A percentile compares a stretch with the other conserved stretches of the same genome.
Evolutionary conservation across 2,329 filamentous ascomycete genomes (phyloP).

Genomic region (Purpureocillium lavendulum): DNA sequence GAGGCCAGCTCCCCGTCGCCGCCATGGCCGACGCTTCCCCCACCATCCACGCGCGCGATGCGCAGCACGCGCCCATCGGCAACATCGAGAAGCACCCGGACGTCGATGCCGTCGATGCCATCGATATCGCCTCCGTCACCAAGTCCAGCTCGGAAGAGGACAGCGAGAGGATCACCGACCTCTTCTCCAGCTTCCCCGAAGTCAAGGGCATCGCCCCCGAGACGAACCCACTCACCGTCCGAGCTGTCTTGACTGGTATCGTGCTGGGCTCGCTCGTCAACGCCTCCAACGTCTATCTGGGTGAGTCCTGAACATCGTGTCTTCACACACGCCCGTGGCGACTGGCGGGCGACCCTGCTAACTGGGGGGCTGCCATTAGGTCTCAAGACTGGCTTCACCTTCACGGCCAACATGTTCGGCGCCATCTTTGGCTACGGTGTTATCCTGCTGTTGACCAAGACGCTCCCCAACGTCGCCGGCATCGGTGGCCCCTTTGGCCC

Average conservation of each 20-base stretch:
- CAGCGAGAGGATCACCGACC: constrained; percentile 22
- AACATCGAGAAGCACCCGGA: constrained; percentile 13
- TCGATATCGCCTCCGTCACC: constrained; percentile 11
- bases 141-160: constrained; percentile 17
- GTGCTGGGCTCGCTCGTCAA: constrained; percentile 51
- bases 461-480: constrained; percentile 38
- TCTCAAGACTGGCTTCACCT: constrained; percentile 44
- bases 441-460: constrained; percentile 42
- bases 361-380: constrained; percentile 18
- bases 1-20: not conserved
- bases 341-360: not conserved
- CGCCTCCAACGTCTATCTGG: constrained; percentile 54
- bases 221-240: constrained; percentile 42
- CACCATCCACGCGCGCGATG: not conserved
- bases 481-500: constrained; percentile 49
- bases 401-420: constrained; percentile 38
- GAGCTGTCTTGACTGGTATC: constrained; percentile 46
- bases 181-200: constrained; percentile 32
- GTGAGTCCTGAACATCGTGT: too few relatives aligned
- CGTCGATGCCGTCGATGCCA: constrained; percentile 13
- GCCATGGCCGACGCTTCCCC: not conserved
- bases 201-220: constrained; percentile 33
- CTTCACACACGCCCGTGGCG: not conserved
- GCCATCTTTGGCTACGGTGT: constrained; percentile 54
- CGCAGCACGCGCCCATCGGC: not conserved